These are phyloP conservation scores for Mimosa pudica DNA, from an alignment of 306 rosid genomes.

Conservation along the genomic window DNA sequence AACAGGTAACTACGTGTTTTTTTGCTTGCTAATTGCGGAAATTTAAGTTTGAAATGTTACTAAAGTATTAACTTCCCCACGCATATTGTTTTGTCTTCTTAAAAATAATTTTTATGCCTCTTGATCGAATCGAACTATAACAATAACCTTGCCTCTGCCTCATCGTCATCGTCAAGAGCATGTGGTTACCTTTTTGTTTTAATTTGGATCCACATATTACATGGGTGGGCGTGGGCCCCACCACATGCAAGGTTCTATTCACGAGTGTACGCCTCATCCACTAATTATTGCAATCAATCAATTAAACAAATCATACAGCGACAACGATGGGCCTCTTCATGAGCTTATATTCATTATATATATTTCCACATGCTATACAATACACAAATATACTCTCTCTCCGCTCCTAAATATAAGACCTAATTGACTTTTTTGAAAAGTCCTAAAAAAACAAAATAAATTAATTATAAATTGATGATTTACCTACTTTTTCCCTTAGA, in stretches of 20 bases:
- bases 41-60: not conserved
- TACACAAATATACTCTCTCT: no score
- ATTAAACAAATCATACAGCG: not conserved
- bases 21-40: not conserved
- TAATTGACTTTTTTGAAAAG: no score
- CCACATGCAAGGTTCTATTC: not conserved
- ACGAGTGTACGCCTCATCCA: not conserved
- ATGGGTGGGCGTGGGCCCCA: constrained; percentile 2
- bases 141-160: not conserved
- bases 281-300: not conserved
- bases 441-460: no score
- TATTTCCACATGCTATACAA: not conserved
- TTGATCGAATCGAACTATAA: not conserved
- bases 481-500: no score
- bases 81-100: no score
- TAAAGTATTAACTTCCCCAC: not conserved
- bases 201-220: not conserved
- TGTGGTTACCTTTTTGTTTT: not conserved
- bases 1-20: constrained; percentile 45
- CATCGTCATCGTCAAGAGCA: not conserved
- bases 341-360: not conserved
- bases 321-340: not conserved
- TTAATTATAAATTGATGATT: no score
- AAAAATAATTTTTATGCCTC: not conserved
- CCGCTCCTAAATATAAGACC: no score